Base-by-base conservation (phyloP, 257 asterid genomes). In the Nicotiana noctiflora region DNA sequence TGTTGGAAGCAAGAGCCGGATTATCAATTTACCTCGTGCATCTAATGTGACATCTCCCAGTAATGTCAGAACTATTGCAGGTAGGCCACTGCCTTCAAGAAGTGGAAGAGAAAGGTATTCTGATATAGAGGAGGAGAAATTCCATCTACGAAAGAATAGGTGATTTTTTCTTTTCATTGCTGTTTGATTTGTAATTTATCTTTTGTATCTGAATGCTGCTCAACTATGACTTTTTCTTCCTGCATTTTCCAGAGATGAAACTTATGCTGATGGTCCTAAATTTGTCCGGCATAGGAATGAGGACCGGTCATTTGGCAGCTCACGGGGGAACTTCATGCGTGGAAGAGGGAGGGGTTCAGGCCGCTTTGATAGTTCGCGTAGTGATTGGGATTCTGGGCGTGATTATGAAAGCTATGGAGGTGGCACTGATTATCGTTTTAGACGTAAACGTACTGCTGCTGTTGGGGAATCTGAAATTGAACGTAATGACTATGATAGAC, bases 21-120 rank as follows among this genome's bases (percentile, higher is more conserved):
- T 95, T 76, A 95, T 95, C 82, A 88, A 80, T 81, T 91, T 93
- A 81, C 89, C 98, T 46, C 93, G 97, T 77, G 88, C 91, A 67
- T 85, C 94, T 64, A 79, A 49, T 57, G 81, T 55, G 60, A 76
- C 89, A 31, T 70, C 90, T 79, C 89, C 94, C 51, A 72, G 82
- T 83, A 90, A 85, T 83, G 63, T 91, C 65, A 87, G 87, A 87
- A 62, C 89, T 60, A 59, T 90, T 65, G 84, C 91, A 1, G 89
- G 85, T 84, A 89, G 89, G 81, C 80, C 86, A 65, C 79, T 85
- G 72, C 31, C 89, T 21, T 83, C 92, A 27, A 82, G 92, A 86
- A 85, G 83, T 85, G 98, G 93, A 60, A 92, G 92, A 75, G 97
- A 88, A 76, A 89, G 92, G 85, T 89, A 87, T 85, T 81, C 90